Percentiles rank a stretch among this genome's conserved stretches.
Conservation (phyloP, 768 basidiomycete genomes). For the Boletus pseudopeckii region DNA sequence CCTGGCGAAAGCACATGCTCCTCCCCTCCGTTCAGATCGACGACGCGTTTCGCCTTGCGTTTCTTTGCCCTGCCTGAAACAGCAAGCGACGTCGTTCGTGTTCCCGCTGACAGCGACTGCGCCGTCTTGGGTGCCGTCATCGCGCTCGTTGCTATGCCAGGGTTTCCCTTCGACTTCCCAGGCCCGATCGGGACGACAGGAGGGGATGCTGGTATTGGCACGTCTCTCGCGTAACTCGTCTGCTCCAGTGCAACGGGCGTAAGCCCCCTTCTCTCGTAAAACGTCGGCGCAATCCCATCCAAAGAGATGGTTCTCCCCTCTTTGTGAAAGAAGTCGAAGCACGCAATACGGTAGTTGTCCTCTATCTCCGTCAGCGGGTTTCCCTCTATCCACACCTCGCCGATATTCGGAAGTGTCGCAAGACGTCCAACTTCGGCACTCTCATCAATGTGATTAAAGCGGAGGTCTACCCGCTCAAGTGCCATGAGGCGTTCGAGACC, state of each 20-base stretch:
- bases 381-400: slow-evolving; percentile 78
- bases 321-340: slow-evolving; percentile 81
- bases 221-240: slow-evolving; percentile 46
- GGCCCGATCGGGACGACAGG: slow-evolving; percentile 57
- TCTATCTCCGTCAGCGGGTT: slow-evolving; percentile 76
- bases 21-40: slow-evolving; percentile 61
- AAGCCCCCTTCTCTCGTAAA: slow-evolving; percentile 67
- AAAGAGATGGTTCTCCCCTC: slow-evolving; percentile 78
- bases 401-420: slow-evolving; percentile 71
- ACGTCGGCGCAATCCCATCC: slow-evolving; percentile 68
- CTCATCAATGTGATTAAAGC: slow-evolving; percentile 77
- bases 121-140: slow-evolving; percentile 20
- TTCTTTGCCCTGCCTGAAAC: slow-evolving; percentile 44
- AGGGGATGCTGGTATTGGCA: slow-evolving; percentile 53
- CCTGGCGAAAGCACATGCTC: slow-evolving; percentile 33
- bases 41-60: slow-evolving; percentile 72
- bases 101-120: slow-evolving; percentile 35
- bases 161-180: slow-evolving; percentile 14
- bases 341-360: slow-evolving; percentile 67
- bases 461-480: slow-evolving; percentile 82
- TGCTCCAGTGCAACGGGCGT: slow-evolving; percentile 48
- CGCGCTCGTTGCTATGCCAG: slow-evolving; percentile 21
- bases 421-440: slow-evolving; percentile 82
- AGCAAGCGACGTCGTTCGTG: slow-evolving; percentile 44
- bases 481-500: slow-evolving; percentile 87